phyloP scores from a whole-genome alignment of 148 eudicot species.

The Tetragonia tetragonoides region DNA sequence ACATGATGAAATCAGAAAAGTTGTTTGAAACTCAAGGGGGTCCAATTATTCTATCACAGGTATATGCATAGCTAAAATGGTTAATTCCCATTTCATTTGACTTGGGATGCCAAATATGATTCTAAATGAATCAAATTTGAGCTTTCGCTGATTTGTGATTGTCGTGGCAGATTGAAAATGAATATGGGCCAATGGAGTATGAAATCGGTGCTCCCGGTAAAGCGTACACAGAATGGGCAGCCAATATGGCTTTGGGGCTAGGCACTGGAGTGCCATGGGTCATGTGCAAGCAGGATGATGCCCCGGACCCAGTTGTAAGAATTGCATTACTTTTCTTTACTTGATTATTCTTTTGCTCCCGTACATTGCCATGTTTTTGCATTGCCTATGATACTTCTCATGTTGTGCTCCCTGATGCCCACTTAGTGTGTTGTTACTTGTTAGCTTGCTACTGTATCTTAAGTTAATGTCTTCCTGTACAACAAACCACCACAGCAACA shows the following conservation, averaged over 20 bases:
- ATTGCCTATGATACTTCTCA: background rate
- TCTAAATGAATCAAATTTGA: background rate
- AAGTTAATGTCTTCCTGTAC: slow-evolving; percentile 1
- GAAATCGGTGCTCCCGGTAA: slow-evolving; percentile 64
- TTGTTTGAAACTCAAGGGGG: slow-evolving; percentile 89
- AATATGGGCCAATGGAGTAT: slow-evolving; percentile 79
- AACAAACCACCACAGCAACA: background rate
- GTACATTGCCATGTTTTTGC: slow-evolving; percentile 20
- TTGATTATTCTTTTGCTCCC: slow-evolving; percentile 5
- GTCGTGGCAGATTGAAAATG: slow-evolving; percentile 82
- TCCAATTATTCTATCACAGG: slow-evolving; percentile 93
- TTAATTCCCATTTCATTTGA: slow-evolving; percentile 4
- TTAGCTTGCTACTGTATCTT: slow-evolving; percentile 1
- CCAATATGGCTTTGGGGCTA: slow-evolving; percentile 79
- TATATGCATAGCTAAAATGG: slow-evolving; percentile 29
- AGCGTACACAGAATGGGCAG: slow-evolving; percentile 85
- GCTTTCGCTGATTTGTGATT: background rate
- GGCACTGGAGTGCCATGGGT: slow-evolving; percentile 94
- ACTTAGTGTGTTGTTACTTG: slow-evolving; percentile 7
- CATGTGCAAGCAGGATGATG: slow-evolving; percentile 98
- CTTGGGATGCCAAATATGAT: background rate
- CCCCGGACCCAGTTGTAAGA: slow-evolving; percentile 92
- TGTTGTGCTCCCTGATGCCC: background rate
- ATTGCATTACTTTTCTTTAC: background rate
- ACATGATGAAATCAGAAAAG: slow-evolving; percentile 81